Evolutionary conservation across 192 early-diverging fungal genomes (phyloP).

Genomic region (Entophlyctis luteolus): DNA sequence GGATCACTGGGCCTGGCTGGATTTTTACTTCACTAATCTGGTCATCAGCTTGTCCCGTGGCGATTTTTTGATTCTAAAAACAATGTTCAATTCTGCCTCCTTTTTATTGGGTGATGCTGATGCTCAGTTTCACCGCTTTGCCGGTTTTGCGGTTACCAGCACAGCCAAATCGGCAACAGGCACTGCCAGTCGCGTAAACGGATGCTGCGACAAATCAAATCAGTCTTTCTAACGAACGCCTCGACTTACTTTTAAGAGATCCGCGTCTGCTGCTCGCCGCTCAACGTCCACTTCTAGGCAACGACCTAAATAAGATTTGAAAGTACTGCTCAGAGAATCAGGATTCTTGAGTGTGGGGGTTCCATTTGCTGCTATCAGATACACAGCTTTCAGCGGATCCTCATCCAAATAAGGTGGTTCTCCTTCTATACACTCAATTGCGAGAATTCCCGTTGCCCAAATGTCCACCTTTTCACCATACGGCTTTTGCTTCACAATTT

Average conservation of each 20-base stretch:
- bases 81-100: no score
- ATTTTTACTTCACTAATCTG: no score
- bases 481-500: slow-evolving; percentile 84
- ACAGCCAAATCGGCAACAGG: slow-evolving; percentile 68
- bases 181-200: slow-evolving; percentile 72
- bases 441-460: slow-evolving; percentile 95
- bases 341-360: slow-evolving; percentile 87
- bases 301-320: slow-evolving; percentile 85
- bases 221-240: background rate
- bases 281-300: slow-evolving; percentile 89
- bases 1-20: no score
- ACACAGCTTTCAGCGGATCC: slow-evolving; percentile 70
- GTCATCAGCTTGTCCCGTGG: no score
- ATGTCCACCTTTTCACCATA: slow-evolving; percentile 91
- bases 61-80: no score
- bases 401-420: slow-evolving; percentile 95
- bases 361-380: slow-evolving; percentile 80
- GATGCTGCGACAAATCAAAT: slow-evolving; percentile 47
- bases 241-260: slow-evolving; percentile 61
- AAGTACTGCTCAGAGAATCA: slow-evolving; percentile 69
- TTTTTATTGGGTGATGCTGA: no score
- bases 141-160: no score
- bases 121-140: no score
- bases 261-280: slow-evolving; percentile 71
- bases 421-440: slow-evolving; percentile 96